Conservation (phyloP, 164 flowering plant species). For the Macadamia integrifolia region DNA sequence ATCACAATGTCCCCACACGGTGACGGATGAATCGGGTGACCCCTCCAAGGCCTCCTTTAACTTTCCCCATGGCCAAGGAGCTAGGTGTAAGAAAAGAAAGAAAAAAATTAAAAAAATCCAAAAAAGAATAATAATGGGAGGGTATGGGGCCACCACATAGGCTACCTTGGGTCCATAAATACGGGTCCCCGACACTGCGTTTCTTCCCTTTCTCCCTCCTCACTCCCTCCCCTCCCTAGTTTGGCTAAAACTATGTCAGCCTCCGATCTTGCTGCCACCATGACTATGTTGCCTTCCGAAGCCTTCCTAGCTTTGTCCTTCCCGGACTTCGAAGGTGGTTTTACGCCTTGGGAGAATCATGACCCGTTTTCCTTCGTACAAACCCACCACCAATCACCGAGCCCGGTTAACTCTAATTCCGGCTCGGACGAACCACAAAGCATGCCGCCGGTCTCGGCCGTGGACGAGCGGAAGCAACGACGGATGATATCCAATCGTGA, state of each 20-base stretch:
- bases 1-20: no score
- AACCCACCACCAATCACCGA: slow-evolving; percentile 3
- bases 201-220: slow-evolving; percentile 68
- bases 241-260: no score
- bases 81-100: no score
- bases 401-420: slow-evolving; percentile 20
- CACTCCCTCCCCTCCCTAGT: no score
- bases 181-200: slow-evolving; percentile 31
- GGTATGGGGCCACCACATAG: slow-evolving; percentile 17
- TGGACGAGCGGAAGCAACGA: slow-evolving; percentile 55
- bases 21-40: no score
- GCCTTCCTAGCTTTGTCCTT: slow-evolving; percentile 15
- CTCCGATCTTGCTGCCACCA: no score
- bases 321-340: slow-evolving; percentile 30
- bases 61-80: no score
- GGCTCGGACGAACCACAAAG: slow-evolving; percentile 27
- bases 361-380: no score
- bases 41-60: no score
- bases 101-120: no score
- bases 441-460: slow-evolving; percentile 4
- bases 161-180: slow-evolving; percentile 39
- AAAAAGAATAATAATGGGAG: no score
- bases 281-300: slow-evolving; percentile 41
- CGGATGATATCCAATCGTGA: slow-evolving; percentile 87
- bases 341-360: slow-evolving; percentile 40